phyloP scores from a whole-genome alignment of 2,329 filamentous ascomycete genomes.

The Fusarium torreyae region DNA sequence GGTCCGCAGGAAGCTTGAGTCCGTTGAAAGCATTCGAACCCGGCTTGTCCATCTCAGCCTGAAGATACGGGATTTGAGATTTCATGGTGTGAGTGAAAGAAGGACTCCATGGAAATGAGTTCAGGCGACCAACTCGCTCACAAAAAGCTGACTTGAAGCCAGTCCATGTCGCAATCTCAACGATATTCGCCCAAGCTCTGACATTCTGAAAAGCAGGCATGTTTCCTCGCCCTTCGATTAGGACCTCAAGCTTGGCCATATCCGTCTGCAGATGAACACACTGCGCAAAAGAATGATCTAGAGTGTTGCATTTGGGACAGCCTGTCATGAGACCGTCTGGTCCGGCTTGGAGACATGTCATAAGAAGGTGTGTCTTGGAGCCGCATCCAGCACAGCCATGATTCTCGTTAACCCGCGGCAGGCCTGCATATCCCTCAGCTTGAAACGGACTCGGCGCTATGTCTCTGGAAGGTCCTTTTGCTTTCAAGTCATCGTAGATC shows the following conservation, averaged over 20 bases:
- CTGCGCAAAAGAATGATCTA: background rate
- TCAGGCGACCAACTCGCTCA: background rate
- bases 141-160: background rate
- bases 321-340: background rate
- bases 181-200: background rate
- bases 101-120: background rate
- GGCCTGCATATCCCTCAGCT: no score
- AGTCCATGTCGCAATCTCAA: no score
- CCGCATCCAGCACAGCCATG: background rate
- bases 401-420: no score
- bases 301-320: slow-evolving; percentile 1
- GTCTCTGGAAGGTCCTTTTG: no score
- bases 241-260: background rate
- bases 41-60: background rate
- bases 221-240: background rate
- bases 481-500: no score
- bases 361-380: background rate
- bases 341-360: background rate
- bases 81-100: background rate
- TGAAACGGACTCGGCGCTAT: no score
- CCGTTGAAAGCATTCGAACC: background rate
- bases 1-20: background rate
- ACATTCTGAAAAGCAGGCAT: background rate
- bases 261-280: background rate
- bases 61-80: background rate